Conservation (phyloP, 2,329 filamentous ascomycete genomes). For the Colletotrichum sp. region DNA sequence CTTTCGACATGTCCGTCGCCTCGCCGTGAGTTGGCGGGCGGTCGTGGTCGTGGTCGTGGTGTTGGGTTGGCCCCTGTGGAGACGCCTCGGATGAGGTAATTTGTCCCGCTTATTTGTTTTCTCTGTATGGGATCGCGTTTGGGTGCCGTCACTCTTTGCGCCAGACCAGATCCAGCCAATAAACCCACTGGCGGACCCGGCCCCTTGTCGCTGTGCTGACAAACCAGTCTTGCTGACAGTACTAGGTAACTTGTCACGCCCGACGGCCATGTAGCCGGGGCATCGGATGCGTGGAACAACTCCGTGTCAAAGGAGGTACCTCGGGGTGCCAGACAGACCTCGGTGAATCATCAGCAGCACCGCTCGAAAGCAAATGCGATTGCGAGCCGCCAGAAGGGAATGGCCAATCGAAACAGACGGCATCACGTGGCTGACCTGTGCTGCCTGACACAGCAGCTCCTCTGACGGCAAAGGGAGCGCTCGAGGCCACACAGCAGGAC, state of each 20-base stretch:
- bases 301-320: neutral
- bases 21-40: too few relatives aligned
- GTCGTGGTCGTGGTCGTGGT: neutral
- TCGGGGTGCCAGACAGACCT: neutral
- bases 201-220: neutral
- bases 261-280: neutral
- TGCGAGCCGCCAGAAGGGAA: neutral
- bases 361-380: neutral
- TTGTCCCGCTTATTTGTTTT: neutral
- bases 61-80: neutral
- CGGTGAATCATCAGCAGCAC: neutral
- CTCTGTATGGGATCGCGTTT: neutral
- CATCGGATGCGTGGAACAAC: neutral
- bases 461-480: neutral
- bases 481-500: neutral
- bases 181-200: neutral
- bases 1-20: constrained; percentile 4
- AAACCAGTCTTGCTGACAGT: constrained; percentile 3
- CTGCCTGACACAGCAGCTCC: constrained; percentile 6
- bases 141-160: neutral
- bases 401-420: neutral
- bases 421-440: constrained; percentile 5
- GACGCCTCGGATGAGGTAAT: constrained; percentile 12
- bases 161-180: neutral
- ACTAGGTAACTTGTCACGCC: neutral